Evolutionary conservation across 31 red algal genomes (phyloP).

Genomic region (Odonthalia washingtoniensis): DNA sequence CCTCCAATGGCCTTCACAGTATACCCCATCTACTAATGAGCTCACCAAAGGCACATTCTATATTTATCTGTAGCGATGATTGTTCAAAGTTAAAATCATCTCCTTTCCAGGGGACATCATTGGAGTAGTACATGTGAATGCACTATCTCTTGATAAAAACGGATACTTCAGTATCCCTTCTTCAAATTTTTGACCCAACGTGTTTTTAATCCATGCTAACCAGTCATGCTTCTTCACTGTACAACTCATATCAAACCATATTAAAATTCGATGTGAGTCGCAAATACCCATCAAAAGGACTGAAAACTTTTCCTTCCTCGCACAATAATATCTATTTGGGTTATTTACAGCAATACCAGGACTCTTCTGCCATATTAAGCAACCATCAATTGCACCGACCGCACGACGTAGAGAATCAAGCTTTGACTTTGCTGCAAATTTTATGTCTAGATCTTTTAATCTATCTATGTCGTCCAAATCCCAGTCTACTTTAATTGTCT

Average conservation of each 20-base stretch:
- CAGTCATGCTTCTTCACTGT: not conserved
- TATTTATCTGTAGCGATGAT: too few relatives aligned
- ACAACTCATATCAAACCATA: conserved; percentile 6
- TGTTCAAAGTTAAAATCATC: conserved; percentile 1
- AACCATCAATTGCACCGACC: not conserved
- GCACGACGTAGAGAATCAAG: not conserved
- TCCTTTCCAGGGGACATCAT: not conserved
- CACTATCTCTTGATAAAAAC: not conserved
- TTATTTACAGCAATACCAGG: too few relatives aligned
- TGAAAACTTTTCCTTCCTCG: not conserved
- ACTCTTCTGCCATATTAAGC: too few relatives aligned
- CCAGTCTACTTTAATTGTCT: not conserved
- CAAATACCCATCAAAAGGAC: not conserved
- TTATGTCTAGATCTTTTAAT: not conserved
- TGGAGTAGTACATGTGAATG: not conserved
- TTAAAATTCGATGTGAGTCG: not conserved
- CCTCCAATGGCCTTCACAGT: too few relatives aligned
- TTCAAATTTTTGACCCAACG: not conserved
- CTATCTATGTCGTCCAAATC: not conserved
- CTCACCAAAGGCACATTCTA: too few relatives aligned
- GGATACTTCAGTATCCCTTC: too few relatives aligned
- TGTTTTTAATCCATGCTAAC: not conserved
- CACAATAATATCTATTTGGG: too few relatives aligned
- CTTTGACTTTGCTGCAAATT: not conserved
- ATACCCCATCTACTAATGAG: too few relatives aligned